Base-by-base conservation (phyloP, 345 rosid genomes). In the Psidium friedrichsthalianum region DNA sequence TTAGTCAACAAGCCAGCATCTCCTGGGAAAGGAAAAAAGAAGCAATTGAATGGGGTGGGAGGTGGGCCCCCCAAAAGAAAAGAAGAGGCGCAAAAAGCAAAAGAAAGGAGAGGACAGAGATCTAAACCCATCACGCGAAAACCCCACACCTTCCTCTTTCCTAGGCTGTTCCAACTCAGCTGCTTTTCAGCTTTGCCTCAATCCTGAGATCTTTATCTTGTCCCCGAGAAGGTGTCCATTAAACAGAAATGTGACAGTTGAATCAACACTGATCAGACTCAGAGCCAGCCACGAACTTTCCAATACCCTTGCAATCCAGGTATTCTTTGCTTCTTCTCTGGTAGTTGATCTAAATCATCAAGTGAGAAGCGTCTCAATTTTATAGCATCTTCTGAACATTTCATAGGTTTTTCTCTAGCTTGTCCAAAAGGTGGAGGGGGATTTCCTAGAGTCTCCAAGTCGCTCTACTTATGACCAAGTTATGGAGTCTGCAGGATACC, bases 1-100 rank as follows among this genome's bases (percentile, higher is more conserved):
- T 44, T 87, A 86, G 94, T 92, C 92, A 92, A 91, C 91, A 91
- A 87, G 86, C 86, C 88, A 86, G 88, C 86, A 52, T 88, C 89
- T 82, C 56, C 84, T 16, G 13, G 47, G 40, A 29, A 54, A 55
- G 86, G 56, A 87, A 24, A 24, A 61, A 40, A 27, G 81, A 74
- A 51, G 54, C 42, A 86, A 44, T 14, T 84, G 18, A 84, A 49
- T 51, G 10, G 22, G 55, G 61, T 83, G 74, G 55, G 51, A 84
- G 84, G 76, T n/a, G n/a, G n/a, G n/a, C n/a, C n/a, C n/a, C n/a
- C n/a, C 82, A 81, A 78, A 11, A 8, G 84, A 81, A 56, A 83
- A 86, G 51, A 83, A 83, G 52, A 85, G 76, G 69, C 58, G 36
- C 10, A 49, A 10, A 15, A 85, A 84, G 52, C 24, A 32, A 14